phyloP scores from a whole-genome alignment of 306 rosid species.

The Nissolia schottii region DNA sequence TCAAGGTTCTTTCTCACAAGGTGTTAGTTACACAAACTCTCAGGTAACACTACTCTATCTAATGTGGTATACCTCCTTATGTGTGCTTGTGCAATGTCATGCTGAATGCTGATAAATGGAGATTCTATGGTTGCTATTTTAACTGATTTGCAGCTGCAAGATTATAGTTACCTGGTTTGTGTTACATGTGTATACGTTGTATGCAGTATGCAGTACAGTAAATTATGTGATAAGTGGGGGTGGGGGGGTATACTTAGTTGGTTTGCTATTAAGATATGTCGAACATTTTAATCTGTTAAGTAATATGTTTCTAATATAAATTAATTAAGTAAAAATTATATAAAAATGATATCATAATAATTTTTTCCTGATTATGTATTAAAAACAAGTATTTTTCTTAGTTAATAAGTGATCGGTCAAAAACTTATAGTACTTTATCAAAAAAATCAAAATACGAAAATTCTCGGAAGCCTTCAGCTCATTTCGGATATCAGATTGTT shows the following conservation, averaged over 20 bases:
- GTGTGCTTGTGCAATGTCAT: not conserved
- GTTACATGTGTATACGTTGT: not conserved
- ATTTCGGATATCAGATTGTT: not conserved
- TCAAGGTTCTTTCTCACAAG: slow-evolving; percentile 82
- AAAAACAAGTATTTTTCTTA: not conserved
- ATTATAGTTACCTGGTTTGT: not conserved
- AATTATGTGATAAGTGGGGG: not conserved
- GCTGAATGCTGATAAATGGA: slow-evolving; percentile 22
- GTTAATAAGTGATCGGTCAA: not conserved
- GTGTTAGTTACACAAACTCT: slow-evolving; percentile 61
- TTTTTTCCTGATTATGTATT: not conserved
- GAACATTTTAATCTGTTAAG: not conserved
- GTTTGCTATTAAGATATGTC: not conserved
- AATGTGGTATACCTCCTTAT: not conserved
- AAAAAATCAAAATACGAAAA: no score
- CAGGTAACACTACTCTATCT: slow-evolving; percentile 49
- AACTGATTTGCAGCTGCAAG: not conserved
- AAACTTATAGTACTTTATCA: not conserved
- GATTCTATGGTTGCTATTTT: not conserved
- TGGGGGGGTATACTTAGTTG: not conserved
- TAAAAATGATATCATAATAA: no score
- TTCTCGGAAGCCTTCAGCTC: not conserved
- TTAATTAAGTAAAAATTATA: no score
- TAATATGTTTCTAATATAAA: not conserved
- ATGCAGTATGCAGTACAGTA: not conserved